These are phyloP conservation scores for Actinomortierella wolfii DNA, from an alignment of 371 early-diverging fungal genomes.

Conservation along the genomic window DNA sequence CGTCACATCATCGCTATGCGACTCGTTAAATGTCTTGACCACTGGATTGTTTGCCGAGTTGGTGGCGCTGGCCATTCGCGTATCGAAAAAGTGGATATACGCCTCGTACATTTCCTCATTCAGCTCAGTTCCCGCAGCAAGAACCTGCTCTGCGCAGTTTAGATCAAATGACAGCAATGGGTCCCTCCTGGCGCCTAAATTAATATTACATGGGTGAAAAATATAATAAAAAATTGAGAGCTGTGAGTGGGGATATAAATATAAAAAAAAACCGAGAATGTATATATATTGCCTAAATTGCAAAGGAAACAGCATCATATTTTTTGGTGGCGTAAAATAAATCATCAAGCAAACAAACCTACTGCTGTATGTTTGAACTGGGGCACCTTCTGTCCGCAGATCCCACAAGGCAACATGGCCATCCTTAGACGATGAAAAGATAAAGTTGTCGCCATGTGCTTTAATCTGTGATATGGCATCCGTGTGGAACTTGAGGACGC, in stretches of 20 bases:
- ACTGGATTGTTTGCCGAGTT: conserved; percentile 8
- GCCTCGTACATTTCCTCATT: conserved; percentile 56
- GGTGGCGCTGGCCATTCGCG: conserved; percentile 23
- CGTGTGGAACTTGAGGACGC: conserved; percentile 53
- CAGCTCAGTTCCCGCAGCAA: conserved; percentile 79
- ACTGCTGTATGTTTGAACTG: conserved; percentile 67
- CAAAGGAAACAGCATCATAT: conserved; percentile 4
- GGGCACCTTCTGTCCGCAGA: conserved; percentile 53
- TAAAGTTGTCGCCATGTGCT: conserved; percentile 59
- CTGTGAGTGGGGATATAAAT: background rate
- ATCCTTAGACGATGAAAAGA: conserved; percentile 69
- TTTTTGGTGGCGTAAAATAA: conserved; percentile 8
- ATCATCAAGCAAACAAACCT: conserved; percentile 17
- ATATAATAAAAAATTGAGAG: background rate
- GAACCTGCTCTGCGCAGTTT: conserved; percentile 63
- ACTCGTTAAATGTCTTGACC: conserved; percentile 71
- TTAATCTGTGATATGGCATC: conserved; percentile 66
- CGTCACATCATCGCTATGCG: conserved; percentile 93
- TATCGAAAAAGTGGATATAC: conserved; percentile 75
- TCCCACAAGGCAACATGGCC: conserved; percentile 75
- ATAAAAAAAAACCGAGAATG: background rate
- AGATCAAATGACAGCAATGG: conserved; percentile 73
- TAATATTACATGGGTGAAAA: background rate
- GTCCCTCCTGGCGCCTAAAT: conserved; percentile 17
- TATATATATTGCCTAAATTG: background rate